phyloP scores from a whole-genome alignment of 2,329 filamentous ascomycete genomes.

The Cryoendolithus antarcticus region DNA sequence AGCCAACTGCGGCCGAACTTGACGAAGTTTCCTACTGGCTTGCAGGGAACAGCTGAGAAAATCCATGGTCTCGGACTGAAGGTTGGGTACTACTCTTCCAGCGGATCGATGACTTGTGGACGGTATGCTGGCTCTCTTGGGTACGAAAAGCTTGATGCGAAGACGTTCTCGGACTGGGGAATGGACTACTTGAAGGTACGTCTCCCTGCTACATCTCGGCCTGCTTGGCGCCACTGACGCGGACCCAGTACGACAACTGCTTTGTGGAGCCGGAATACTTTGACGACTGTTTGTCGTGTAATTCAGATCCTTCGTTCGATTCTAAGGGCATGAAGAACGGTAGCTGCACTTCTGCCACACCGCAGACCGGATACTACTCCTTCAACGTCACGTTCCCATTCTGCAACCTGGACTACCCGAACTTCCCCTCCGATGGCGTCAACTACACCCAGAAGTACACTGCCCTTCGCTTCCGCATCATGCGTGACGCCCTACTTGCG shows the following conservation, averaged over 20 bases:
- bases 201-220: neutral
- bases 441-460: conserved; percentile 8
- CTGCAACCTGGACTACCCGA: neutral
- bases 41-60: conserved; percentile 39
- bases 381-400: neutral
- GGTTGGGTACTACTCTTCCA: conserved; percentile 51
- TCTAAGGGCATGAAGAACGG: conserved; percentile 1
- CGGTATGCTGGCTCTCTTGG: conserved; percentile 46
- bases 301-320: neutral
- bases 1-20: conserved; percentile 26
- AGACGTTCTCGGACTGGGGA: conserved; percentile 46
- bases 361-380: conserved; percentile 2
- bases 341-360: conserved; percentile 1
- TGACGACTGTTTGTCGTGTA: neutral
- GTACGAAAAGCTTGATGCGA: conserved; percentile 45
- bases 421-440: conserved; percentile 3
- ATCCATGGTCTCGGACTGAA: conserved; percentile 48
- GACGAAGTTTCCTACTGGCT: conserved; percentile 46
- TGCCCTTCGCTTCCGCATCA: conserved; percentile 7
- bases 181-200: conserved; percentile 43
- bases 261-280: conserved; percentile 9
- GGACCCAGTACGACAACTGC: conserved; percentile 41
- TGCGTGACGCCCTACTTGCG: conserved; percentile 11
- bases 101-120: conserved; percentile 32
- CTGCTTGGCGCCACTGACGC: too few relatives aligned